A percentile compares a stretch with the other conserved stretches of the same genome.
Conservation (phyloP, 179 eudicot species). For the Patellifolia procumbens region DNA sequence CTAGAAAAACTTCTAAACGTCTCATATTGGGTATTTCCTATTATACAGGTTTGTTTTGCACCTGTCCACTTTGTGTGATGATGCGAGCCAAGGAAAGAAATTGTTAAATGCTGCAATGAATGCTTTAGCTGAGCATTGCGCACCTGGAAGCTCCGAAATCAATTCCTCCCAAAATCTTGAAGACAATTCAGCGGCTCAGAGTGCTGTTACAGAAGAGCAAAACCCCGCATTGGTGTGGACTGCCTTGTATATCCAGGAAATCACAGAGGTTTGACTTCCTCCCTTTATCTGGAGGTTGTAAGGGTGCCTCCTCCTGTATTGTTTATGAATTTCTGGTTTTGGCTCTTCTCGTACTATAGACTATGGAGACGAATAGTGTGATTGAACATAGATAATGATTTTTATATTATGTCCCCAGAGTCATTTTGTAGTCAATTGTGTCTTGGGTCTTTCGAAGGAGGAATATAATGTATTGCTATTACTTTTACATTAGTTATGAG, state of each 20-base stretch:
- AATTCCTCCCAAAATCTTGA: slow-evolving; percentile 38
- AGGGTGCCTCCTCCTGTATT: not conserved
- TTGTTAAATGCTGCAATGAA: slow-evolving; percentile 57
- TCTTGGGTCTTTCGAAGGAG: not conserved
- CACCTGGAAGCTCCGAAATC: slow-evolving; percentile 38
- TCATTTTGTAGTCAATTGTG: not conserved
- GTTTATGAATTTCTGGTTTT: not conserved
- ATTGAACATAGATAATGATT: not conserved
- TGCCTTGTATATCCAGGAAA: slow-evolving; percentile 64
- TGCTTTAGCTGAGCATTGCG: slow-evolving; percentile 46
- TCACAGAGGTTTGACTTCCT: slow-evolving; percentile 47
- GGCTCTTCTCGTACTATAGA: not conserved
- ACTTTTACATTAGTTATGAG: not conserved
- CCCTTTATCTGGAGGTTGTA: not conserved
- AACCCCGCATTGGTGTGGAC: slow-evolving; percentile 73
- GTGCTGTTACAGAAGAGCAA: slow-evolving; percentile 35
- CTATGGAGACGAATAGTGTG: not conserved
- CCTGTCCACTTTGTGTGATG: slow-evolving; percentile 68
- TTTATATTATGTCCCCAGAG: not conserved
- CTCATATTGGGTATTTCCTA: slow-evolving; percentile 22
- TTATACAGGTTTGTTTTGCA: slow-evolving; percentile 72
- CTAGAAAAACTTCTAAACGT: not conserved
- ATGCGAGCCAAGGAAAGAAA: slow-evolving; percentile 64
- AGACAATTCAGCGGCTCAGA: slow-evolving; percentile 28
- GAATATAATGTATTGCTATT: not conserved